Evolutionary conservation across 257 asterid species (phyloP), one percentile per base, ranked within the genome.

Genomic region (Gentiana macrophylla): DNA sequence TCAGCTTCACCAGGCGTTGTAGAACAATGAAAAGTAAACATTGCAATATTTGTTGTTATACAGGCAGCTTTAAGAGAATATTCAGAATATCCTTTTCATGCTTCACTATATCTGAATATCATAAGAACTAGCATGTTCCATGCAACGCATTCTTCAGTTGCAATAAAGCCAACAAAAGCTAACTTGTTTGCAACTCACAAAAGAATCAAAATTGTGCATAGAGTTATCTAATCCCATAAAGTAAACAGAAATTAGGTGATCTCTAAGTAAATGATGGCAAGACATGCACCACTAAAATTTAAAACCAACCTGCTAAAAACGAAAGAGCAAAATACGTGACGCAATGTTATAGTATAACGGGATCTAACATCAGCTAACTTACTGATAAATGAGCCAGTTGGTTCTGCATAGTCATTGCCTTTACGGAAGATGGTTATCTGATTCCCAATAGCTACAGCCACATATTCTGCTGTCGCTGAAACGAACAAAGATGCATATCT

Each of bases 371-470:
- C 53, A 61, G 62, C 64, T 51, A 66, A 59, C 95, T 83, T 87
- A 92, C 98, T 71, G 60, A 74, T 73, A 71, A 85, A 92, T 58
- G 61, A 54, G 55, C 98, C 98, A 60, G 77, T 72, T 11, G 97
- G 94, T 72, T 81, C 84, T 81, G 73, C 86, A 81, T 83, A 92
- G 65, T 79, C 86, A 77, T 83, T 67, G 70, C 78, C 85, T 86
- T 85, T 81, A 69, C 52, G 84, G 70, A 92, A 64, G 71, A 92
- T 81, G 43, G 86, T 75, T 66, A 92, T 81, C 66, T 78, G 90
- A 65, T 80, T 85, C 61, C 94, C 72, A 50, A 79, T 71, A 67
- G 94, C 95, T 61, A 92, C 84, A 68, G 98, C 98, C 69, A 92
- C 86, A 61, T 71, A 80, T 62, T 81, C 88, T 43, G 93, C 95